A percentile compares a stretch with the other conserved stretches of the same genome.
phyloP scores from a whole-genome alignment of 2,329 filamentous ascomycete genomes.

The Lomentospora prolificans region DNA sequence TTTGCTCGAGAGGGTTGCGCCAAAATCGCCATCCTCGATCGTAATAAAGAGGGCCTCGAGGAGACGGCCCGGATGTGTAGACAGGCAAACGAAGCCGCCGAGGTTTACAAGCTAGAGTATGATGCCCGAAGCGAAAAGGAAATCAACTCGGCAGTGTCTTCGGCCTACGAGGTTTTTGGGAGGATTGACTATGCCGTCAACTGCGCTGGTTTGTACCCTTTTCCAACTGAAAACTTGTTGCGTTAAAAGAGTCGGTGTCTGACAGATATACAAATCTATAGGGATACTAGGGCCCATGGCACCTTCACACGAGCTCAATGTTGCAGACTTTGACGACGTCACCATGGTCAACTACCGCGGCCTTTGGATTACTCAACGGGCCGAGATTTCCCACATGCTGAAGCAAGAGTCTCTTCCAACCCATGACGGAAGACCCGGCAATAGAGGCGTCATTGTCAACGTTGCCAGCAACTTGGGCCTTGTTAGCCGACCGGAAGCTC shows the following conservation, averaged over 20 bases:
- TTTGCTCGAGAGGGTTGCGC: slow-evolving; percentile 34
- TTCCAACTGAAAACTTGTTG: too few species aligned
- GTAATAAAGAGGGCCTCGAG: slow-evolving; percentile 19
- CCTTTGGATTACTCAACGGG: slow-evolving; percentile 32
- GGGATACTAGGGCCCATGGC: slow-evolving; percentile 28
- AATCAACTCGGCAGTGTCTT: slow-evolving; percentile 23
- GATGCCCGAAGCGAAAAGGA: slow-evolving; percentile 26
- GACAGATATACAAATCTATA: slow-evolving; percentile 9
- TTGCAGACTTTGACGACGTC: slow-evolving; percentile 31
- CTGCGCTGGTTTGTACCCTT: slow-evolving; percentile 23
- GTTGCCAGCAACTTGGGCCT: slow-evolving; percentile 33
- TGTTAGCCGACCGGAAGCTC: slow-evolving; percentile 28
- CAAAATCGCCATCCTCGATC: slow-evolving; percentile 30
- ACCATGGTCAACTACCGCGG: slow-evolving; percentile 33
- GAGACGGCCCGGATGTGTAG: slow-evolving; percentile 23
- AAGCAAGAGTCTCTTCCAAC: slow-evolving; percentile 29
- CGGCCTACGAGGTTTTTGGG: slow-evolving; percentile 22
- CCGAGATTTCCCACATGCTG: slow-evolving; percentile 31
- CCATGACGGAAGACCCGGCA: slow-evolving; percentile 31
- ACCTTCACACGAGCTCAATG: slow-evolving; percentile 23
- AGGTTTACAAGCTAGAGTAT: slow-evolving; percentile 18
- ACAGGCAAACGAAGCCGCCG: slow-evolving; percentile 17
- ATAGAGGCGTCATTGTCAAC: slow-evolving; percentile 33
- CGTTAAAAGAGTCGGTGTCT: too few species aligned
- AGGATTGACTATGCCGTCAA: slow-evolving; percentile 37